phyloP scores from a whole-genome alignment of 805 yeast species.

The Jamesozyma hellenica region DNA sequence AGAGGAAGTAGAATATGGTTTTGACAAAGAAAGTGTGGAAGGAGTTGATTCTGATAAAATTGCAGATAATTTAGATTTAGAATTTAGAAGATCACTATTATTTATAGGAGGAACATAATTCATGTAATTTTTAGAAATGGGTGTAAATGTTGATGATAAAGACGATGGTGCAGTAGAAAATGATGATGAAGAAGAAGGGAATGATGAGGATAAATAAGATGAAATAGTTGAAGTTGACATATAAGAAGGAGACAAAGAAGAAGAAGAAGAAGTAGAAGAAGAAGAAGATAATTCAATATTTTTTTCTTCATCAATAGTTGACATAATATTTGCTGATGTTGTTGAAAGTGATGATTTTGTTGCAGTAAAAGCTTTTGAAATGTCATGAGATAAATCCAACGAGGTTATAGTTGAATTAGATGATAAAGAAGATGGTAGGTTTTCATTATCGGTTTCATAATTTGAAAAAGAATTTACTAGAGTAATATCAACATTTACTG shows the following conservation, averaged over 20 bases:
- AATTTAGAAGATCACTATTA: not conserved
- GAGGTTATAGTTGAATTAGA: not conserved
- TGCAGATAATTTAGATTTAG: constrained; percentile 1
- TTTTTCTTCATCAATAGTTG: not conserved
- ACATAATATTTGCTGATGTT: not conserved
- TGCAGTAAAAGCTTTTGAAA: not conserved
- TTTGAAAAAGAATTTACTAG: too few relatives aligned
- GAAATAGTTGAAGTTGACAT: constrained; percentile 3
- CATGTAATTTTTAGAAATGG: not conserved
- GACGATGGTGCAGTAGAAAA: not conserved
- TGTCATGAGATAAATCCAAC: not conserved
- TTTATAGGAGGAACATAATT: not conserved
- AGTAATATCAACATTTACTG: too few relatives aligned
- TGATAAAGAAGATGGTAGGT: not conserved
- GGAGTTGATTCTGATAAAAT: constrained; percentile 1
- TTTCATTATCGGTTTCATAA: too few relatives aligned
- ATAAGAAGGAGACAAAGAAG: constrained; percentile 1
- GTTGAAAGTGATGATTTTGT: constrained; percentile 1
- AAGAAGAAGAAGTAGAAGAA: not conserved
- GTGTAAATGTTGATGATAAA: not conserved
- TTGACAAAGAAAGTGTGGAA: constrained; percentile 5
- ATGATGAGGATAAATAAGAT: constrained; percentile 4
- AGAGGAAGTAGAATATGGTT: constrained; percentile 6
- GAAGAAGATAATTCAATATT: not conserved
- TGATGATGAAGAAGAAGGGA: not conserved